Evolutionary conservation across 768 basidiomycete genomes (phyloP).

Genomic region (Grammothele lineata): DNA sequence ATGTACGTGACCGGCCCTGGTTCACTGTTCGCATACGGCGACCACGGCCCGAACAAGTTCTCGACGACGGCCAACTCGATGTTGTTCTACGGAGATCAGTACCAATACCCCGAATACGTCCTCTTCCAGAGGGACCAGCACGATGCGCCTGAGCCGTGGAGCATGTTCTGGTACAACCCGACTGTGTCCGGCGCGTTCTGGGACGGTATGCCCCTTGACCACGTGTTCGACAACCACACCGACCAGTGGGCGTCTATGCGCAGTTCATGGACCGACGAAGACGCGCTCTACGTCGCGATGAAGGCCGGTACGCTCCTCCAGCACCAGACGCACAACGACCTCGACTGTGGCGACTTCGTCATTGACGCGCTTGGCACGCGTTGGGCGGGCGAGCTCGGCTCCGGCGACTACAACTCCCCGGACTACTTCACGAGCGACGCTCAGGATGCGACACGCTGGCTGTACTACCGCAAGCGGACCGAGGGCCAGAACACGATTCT

Average conservation of each 20-base stretch:
- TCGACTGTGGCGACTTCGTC: constrained; percentile 94
- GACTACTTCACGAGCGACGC: constrained; percentile 71
- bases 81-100: constrained; percentile 69
- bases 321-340: constrained; percentile 92
- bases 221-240: constrained; percentile 63
- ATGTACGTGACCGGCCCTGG: constrained; percentile 84
- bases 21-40: constrained; percentile 77
- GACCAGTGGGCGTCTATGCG: constrained; percentile 93
- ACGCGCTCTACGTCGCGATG: constrained; percentile 81
- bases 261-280: constrained; percentile 84
- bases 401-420: constrained; percentile 72
- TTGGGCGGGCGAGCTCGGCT: constrained; percentile 93
- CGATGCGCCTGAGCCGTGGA: constrained; percentile 46
- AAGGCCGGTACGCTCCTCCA: constrained; percentile 77
- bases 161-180: constrained; percentile 90
- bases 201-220: constrained; percentile 78
- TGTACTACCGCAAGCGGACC: constrained; percentile 93
- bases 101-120: constrained; percentile 64
- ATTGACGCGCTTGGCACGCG: constrained; percentile 88
- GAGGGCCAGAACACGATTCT: constrained; percentile 96
- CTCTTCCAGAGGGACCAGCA: constrained; percentile 87
- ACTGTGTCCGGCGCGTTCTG: constrained; percentile 83
- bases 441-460: constrained; percentile 72
- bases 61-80: constrained; percentile 89
- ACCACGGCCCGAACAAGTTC: constrained; percentile 92